These are phyloP conservation scores for Pseudophaeomoniella oleicola DNA, from an alignment of 2,329 filamentous ascomycete genomes.

Conservation along the genomic window DNA sequence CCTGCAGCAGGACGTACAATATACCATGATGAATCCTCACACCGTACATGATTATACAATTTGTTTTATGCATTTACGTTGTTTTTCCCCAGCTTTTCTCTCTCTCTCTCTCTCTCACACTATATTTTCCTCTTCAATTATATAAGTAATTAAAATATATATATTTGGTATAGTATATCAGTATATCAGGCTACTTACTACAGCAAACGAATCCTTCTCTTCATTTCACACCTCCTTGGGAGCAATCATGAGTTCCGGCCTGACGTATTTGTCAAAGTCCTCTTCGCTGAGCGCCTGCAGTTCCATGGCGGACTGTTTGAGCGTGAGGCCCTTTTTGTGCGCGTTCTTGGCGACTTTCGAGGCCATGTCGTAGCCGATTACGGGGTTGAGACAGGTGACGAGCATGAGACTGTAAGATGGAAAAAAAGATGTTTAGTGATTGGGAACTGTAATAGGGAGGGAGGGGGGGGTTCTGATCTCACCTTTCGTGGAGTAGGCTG, in stretches of 20 bases:
- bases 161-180: no score
- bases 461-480: slow-evolving; percentile 21
- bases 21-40: no score
- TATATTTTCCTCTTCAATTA: no score
- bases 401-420: slow-evolving; percentile 86
- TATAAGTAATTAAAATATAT: no score
- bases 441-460: slow-evolving; percentile 1
- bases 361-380: slow-evolving; percentile 95
- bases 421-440: slow-evolving; percentile 13
- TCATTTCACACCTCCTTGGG: slow-evolving; percentile 53
- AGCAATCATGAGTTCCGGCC: slow-evolving; percentile 88
- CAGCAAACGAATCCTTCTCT: background rate
- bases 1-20: no score
- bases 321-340: slow-evolving; percentile 90
- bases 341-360: slow-evolving; percentile 97
- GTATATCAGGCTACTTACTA: no score
- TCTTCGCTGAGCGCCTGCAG: slow-evolving; percentile 74
- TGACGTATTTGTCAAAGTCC: slow-evolving; percentile 81
- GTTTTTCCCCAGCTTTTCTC: no score
- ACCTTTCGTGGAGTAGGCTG: slow-evolving; percentile 88
- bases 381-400: slow-evolving; percentile 92
- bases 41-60: no score
- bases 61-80: no score
- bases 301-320: slow-evolving; percentile 90
- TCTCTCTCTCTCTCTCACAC: no score